Evolutionary conservation across 2,329 filamentous ascomycete species (phyloP).

Genomic region (Bipolaris bicolor): DNA sequence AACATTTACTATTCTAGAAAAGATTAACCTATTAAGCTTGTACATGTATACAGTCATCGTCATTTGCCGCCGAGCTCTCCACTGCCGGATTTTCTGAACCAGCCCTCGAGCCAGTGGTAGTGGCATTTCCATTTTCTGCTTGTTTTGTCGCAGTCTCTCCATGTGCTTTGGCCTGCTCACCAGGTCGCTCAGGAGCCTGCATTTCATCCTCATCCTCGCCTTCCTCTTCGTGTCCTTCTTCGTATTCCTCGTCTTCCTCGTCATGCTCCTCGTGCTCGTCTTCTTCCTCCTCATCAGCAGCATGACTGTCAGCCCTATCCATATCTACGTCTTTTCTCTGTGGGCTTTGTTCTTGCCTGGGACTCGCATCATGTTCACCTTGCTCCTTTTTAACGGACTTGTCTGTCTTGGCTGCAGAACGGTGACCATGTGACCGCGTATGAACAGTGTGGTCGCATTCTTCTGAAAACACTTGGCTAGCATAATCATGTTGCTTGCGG

Average conservation of each 20-base stretch:
- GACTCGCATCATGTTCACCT: conserved; percentile 13
- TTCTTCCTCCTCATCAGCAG: conserved; percentile 21
- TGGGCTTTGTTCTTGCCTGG: conserved; percentile 20
- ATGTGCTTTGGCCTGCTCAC: background rate
- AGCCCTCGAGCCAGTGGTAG: background rate
- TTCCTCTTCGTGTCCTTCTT: too few relatives aligned
- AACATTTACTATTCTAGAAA: too few relatives aligned
- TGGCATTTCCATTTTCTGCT: background rate
- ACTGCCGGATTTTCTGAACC: background rate
- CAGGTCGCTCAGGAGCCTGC: background rate
- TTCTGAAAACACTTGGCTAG: conserved; percentile 42
- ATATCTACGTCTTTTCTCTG: conserved; percentile 32
- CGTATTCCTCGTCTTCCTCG: too few relatives aligned
- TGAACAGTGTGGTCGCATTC: conserved; percentile 35
- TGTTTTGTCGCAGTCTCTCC: background rate
- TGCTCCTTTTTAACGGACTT: conserved; percentile 35
- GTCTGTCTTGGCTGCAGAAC: conserved; percentile 11
- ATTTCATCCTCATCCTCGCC: conserved; percentile 17
- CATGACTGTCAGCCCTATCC: conserved; percentile 28
- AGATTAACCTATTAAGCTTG: background rate
- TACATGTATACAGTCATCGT: background rate
- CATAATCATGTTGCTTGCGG: conserved; percentile 41
- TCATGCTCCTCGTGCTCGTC: too few relatives aligned
- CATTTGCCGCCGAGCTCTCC: background rate
- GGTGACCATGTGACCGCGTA: conserved; percentile 22